Evolutionary conservation across 208 protist species (phyloP).

Genomic region (Porcisia hertigi): DNA sequence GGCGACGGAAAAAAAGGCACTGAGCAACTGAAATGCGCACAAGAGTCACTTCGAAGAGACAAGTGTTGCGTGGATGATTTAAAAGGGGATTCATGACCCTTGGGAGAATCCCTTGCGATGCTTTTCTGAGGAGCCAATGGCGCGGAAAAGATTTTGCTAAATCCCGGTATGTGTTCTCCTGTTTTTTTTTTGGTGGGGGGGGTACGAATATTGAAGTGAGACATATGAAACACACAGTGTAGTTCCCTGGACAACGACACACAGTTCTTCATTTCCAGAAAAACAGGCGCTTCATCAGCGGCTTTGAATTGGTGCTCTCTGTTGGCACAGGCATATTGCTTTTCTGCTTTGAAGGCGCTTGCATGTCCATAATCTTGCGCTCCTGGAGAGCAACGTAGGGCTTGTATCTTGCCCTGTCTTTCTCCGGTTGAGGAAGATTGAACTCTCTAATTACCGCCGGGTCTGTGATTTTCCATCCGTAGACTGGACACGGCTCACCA

Average conservation of each 20-base stretch:
- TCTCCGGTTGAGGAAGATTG: slow-evolving; percentile 73
- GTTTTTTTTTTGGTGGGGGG: slow-evolving; percentile 2
- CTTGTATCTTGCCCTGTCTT: slow-evolving; percentile 76
- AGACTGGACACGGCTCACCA: slow-evolving; percentile 89
- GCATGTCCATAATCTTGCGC: slow-evolving; percentile 70
- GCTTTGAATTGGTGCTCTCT: slow-evolving; percentile 48
- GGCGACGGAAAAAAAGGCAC: no score
- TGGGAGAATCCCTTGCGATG: neutral
- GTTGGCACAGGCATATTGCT: neutral
- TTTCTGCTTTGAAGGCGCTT: slow-evolving; percentile 22
- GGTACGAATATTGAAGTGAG: neutral
- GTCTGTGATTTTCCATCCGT: slow-evolving; percentile 88
- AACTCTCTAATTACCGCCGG: slow-evolving; percentile 81
- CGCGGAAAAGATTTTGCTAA: neutral
- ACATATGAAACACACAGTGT: neutral
- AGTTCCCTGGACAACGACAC: neutral
- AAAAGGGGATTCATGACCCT: neutral
- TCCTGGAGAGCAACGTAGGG: slow-evolving; percentile 90
- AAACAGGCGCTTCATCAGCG: slow-evolving; percentile 86
- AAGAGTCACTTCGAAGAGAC: neutral
- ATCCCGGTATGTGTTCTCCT: neutral
- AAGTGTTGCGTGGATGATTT: neutral
- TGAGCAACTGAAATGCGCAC: no score
- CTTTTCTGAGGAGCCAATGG: neutral
- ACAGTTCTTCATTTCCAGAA: slow-evolving; percentile 76